A percentile compares a stretch with the other conserved stretches of the same genome.
Conservation (phyloP, 164 flowering plant genomes). For the Cinnamomum chago region DNA sequence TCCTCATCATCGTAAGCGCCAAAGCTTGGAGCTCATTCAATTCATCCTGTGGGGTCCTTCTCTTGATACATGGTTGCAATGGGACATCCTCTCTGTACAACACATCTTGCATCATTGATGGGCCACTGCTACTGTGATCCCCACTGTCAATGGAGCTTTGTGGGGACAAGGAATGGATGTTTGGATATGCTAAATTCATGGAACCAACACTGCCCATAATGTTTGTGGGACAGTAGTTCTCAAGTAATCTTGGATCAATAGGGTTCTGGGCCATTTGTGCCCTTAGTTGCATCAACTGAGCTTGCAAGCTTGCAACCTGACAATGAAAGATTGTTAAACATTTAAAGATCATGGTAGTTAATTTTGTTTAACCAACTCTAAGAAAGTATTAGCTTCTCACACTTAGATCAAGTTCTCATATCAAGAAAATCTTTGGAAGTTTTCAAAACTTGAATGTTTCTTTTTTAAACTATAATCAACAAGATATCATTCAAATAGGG, state of each 20-base stretch:
- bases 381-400: too few species aligned
- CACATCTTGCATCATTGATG: neutral
- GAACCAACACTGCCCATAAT: too few species aligned
- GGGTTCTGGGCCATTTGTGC: slow-evolving; percentile 15
- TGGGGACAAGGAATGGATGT: slow-evolving; percentile 6
- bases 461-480: too few species aligned
- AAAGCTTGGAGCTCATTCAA: slow-evolving; percentile 17
- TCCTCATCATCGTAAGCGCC: slow-evolving; percentile 14
- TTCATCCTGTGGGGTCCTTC: slow-evolving; percentile 6
- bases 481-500: too few species aligned
- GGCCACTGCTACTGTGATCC: slow-evolving; percentile 1
- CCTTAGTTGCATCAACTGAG: slow-evolving; percentile 19
- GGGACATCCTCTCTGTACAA: neutral
- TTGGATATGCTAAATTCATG: neutral
- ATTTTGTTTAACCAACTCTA: too few species aligned
- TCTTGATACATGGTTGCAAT: neutral
- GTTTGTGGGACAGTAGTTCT: slow-evolving; percentile 10
- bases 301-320: slow-evolving; percentile 22
- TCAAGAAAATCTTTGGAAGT: too few species aligned
- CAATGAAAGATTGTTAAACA: too few species aligned
- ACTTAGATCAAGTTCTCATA: too few species aligned
- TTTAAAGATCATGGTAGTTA: too few species aligned
- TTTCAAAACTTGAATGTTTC: too few species aligned
- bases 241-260: slow-evolving; percentile 2
- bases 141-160: slow-evolving; percentile 11